phyloP scores from a whole-genome alignment of 176 grass and related monocot species.

The Ananas comosus region DNA sequence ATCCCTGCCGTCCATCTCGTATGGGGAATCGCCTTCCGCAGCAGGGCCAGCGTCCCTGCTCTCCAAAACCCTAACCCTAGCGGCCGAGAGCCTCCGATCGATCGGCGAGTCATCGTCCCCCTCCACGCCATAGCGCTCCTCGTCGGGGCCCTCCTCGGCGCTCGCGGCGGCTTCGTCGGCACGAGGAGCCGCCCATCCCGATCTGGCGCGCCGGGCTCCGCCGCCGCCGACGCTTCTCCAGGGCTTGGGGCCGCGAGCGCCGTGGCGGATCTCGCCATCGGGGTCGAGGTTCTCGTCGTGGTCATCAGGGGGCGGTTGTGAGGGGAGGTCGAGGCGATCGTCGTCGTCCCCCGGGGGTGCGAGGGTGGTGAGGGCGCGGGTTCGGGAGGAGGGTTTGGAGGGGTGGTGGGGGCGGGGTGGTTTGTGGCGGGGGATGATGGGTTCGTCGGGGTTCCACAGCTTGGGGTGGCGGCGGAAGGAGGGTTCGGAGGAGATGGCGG shows the following conservation, averaged over 20 bases:
- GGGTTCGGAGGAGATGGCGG: slow-evolving; percentile 34
- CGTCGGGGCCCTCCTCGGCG: slow-evolving; percentile 23
- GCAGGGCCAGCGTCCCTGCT: slow-evolving; percentile 37
- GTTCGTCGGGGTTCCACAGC: slow-evolving; percentile 3
- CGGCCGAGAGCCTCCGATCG: not conserved
- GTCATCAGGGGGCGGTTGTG: slow-evolving; percentile 8
- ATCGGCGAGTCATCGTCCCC: slow-evolving; percentile 14
- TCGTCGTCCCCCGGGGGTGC: slow-evolving; percentile 14
- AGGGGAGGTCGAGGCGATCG: not conserved
- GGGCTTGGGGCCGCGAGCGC: not conserved
- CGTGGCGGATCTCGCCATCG: not conserved
- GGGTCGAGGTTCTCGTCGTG: slow-evolving; percentile 4
- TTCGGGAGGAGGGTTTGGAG: slow-evolving; percentile 9
- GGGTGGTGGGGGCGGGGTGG: slow-evolving; percentile 13
- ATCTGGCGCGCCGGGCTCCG: not conserved
- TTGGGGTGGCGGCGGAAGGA: slow-evolving; percentile 29
- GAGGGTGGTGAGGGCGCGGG: slow-evolving; percentile 32
- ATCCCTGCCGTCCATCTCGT: slow-evolving; percentile 36
- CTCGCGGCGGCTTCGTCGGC: slow-evolving; percentile 7
- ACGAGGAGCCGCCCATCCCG: slow-evolving; percentile 8
- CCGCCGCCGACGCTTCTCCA: not conserved
- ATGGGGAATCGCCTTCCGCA: slow-evolving; percentile 15
- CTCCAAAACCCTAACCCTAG: slow-evolving; percentile 65
- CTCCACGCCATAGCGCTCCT: slow-evolving; percentile 47
- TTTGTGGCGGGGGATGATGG: slow-evolving; percentile 20